A percentile compares a stretch with the other conserved stretches of the same genome.
phyloP scores from a whole-genome alignment of 2,329 filamentous ascomycete genomes.

The Bipolaris victoriae region DNA sequence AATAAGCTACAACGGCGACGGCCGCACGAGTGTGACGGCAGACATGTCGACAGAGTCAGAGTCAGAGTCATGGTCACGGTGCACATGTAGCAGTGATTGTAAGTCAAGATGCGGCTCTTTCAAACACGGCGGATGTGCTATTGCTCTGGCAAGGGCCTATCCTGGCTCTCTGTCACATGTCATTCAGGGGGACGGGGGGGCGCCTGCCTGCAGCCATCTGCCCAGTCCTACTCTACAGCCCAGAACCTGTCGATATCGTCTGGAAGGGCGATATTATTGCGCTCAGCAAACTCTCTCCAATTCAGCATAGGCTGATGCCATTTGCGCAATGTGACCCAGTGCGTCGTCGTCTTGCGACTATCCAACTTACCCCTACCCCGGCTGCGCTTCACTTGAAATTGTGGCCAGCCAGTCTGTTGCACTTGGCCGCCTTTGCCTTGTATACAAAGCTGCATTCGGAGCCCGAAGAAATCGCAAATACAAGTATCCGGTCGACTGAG shows the following conservation, averaged over 20 bases:
- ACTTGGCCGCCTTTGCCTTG: conserved; percentile 28
- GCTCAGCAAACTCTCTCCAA: conserved; percentile 33
- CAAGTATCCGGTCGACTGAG: not conserved
- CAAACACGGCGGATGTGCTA: not conserved
- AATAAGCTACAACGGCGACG: conserved; percentile 13
- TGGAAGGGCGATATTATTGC: conserved; percentile 22
- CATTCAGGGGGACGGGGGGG: not conserved
- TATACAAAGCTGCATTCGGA: conserved; percentile 24
- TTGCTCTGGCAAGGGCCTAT: not conserved
- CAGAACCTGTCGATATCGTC: conserved; percentile 15
- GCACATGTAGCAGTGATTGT: not conserved
- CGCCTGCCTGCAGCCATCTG: not conserved
- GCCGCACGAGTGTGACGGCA: conserved; percentile 24
- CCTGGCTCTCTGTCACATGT: not conserved
- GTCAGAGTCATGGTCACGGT: not conserved
- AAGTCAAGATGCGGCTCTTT: not conserved
- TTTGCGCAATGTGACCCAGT: conserved; percentile 13
- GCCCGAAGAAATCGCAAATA: not conserved
- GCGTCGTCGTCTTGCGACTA: conserved; percentile 6
- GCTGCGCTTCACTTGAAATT: conserved; percentile 13
- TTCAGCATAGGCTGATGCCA: conserved; percentile 31
- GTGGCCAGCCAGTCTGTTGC: conserved; percentile 25
- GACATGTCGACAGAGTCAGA: not conserved
- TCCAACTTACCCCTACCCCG: not conserved
- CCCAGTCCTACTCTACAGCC: not conserved